Percentiles rank a stretch among this genome's conserved stretches.
These are phyloP conservation scores for Plenodomus biglobosus DNA, from an alignment of 2,329 filamentous ascomycete genomes.

Conservation along the genomic window DNA sequence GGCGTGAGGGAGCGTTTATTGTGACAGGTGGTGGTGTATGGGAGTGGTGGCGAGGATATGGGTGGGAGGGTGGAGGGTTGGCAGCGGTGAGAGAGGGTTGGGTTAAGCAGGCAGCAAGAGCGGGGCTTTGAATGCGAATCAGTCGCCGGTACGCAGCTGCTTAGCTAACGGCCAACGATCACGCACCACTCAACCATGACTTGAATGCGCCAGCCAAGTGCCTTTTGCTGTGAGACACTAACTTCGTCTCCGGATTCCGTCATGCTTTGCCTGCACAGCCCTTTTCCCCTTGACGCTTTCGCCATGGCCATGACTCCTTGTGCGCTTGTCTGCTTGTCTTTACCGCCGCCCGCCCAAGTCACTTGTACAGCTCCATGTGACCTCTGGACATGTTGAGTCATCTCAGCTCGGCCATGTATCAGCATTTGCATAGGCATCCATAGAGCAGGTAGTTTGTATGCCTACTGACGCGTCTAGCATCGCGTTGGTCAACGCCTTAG, in stretches of 20 bases:
- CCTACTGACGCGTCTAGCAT: background rate
- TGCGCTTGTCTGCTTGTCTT: constrained; percentile 39
- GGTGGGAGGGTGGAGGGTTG: constrained; percentile 28
- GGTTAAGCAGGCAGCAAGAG: constrained; percentile 36
- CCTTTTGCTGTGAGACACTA: constrained; percentile 14
- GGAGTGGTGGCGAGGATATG: constrained; percentile 24
- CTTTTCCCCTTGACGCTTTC: constrained; percentile 13
- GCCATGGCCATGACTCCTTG: constrained; percentile 26
- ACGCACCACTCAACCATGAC: background rate
- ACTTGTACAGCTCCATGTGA: constrained; percentile 35
- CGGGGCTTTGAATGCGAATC: constrained; percentile 26
- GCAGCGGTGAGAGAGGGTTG: constrained; percentile 39
- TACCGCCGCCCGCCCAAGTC: constrained; percentile 31
- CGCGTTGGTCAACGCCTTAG: constrained; percentile 5
- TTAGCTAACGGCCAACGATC: background rate
- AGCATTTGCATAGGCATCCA: background rate
- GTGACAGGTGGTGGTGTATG: constrained; percentile 9
- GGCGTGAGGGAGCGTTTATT: constrained; percentile 7
- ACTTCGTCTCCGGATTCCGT: constrained; percentile 9
- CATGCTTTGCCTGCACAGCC: constrained; percentile 19
- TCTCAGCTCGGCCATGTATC: constrained; percentile 1
- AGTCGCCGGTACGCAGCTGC: constrained; percentile 12
- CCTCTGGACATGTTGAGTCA: constrained; percentile 23
- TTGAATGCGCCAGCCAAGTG: constrained; percentile 10
- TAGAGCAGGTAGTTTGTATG: background rate